Evolutionary conservation across 2,329 filamentous ascomycete species (phyloP), one percentile per base, ranked within the genome.

Genomic region (Mycocentrospora acerina): DNA sequence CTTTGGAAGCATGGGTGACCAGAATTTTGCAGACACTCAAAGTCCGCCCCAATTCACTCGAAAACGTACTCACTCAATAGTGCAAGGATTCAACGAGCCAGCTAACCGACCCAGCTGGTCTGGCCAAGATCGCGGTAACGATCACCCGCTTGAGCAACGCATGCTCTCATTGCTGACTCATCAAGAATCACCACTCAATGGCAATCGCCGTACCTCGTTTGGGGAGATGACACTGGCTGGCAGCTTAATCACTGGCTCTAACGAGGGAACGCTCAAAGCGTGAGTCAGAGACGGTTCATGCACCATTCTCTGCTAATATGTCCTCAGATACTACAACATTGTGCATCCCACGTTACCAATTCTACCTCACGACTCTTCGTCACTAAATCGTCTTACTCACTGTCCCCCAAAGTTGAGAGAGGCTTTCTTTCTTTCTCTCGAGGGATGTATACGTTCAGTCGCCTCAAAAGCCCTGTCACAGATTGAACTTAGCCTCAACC

Each of bases 11-110:
- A 40, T 67, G 22, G 42, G 43, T 14, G 65, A 68, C 22, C 59
- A 59, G 34, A 51, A 44, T 16, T 51, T 67, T 38, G 43, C 49
- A 10, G 60, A 63, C 13, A 53, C 55, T 2, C 62, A 64, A 28
- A 54, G 55, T 15, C 55, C 59, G 6, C 41, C 61, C 3, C 63
- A 67, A 10, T 60, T 62, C 29, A 47, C 52, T 36, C 57, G 63
- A 17, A 67, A 68, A 43, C 60, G 65, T 24, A 68, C 65, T 7
- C 64, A 67, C 36, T 67, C 63, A 15, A 66, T 67, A 57, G 64
- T 62, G 7, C 64, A 68, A 24, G 59, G 58, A 10, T 57, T 66
- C 6, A 51, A 57, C 15, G 65, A 67, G 24, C 43, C 55, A 6
- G 62, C 63, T 39, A 51, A 41, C 26, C 60, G 60, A 28, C 55